Evolutionary conservation across 495 filamentous ascomycete genomes (phyloP).

Genomic region (Articulospora tetracladia): DNA sequence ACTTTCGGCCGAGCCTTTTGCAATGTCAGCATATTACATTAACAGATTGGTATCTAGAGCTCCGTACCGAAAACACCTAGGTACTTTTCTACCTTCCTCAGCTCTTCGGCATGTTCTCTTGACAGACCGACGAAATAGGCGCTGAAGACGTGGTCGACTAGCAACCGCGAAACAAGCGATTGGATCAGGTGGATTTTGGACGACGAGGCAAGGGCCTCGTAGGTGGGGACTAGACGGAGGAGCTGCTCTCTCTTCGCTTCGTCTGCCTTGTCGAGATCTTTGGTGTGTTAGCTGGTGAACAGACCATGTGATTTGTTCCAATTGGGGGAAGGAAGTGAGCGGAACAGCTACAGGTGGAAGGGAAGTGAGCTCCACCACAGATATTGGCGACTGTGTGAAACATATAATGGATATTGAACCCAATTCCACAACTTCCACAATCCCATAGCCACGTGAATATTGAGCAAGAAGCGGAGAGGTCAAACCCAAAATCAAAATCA

Average conservation of each 20-base stretch:
- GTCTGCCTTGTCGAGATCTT: slow-evolving; percentile 36
- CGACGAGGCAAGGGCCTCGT: slow-evolving; percentile 38
- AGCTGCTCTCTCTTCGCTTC: slow-evolving; percentile 35
- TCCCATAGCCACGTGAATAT: too few species aligned
- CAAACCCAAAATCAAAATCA: background rate
- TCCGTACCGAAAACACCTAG: slow-evolving; percentile 39
- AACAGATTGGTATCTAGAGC: background rate
- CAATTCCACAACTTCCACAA: too few species aligned
- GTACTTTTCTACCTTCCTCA: slow-evolving; percentile 41
- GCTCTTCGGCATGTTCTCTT: slow-evolving; percentile 34
- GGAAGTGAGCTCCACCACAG: too few species aligned
- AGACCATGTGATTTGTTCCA: background rate
- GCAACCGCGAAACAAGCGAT: slow-evolving; percentile 44
- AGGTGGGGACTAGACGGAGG: slow-evolving; percentile 43
- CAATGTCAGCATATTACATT: background rate
- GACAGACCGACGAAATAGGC: slow-evolving; percentile 49
- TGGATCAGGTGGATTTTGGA: slow-evolving; percentile 51
- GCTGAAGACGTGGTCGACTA: slow-evolving; percentile 48
- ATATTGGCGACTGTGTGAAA: too few species aligned
- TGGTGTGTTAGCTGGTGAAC: slow-evolving; percentile 3
- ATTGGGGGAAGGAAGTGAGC: background rate
- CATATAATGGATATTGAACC: too few species aligned
- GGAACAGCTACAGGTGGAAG: too few species aligned
- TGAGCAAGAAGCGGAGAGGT: too few species aligned
- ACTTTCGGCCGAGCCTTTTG: slow-evolving; percentile 37